Evolutionary conservation across 2,329 filamentous ascomycete genomes (phyloP), one percentile per base, ranked within the genome.

Genomic region (Thielaviopsis ethacetica): DNA sequence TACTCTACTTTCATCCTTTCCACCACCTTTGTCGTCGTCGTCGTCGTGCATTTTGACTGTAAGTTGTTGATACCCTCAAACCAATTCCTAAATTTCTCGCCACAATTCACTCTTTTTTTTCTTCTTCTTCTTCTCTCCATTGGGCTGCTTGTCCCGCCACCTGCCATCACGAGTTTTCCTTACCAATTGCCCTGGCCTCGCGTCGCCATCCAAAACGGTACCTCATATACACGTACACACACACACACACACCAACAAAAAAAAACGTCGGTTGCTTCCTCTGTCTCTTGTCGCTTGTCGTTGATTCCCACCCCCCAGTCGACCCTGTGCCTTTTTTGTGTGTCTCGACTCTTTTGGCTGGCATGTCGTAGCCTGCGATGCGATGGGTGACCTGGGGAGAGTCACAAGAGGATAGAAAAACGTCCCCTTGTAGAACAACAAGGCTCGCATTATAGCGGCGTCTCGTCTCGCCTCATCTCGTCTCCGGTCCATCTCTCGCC

Each of bases 21-120:
- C 49, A 38, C 58, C 34, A 38, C 54, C 34, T 49, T 61, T 53
- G 44, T 61, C 53, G 38, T 24, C 27, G 22, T 27, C 54, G 47
- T 56, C 56, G 53, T 59, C 53, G 56, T 53, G 59, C 59, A 59
- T 59, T 55, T 56, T 56, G 24, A 61, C 49, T 56, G 56, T 59
- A 59, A 61, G 56, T 59, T 17, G 21, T 44, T 24, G 34, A 34
- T 41, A 17, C 15, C 21, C n/a, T 53, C 38, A 17, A 17, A 17
- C n/a, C 38, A 44, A 44, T n/a, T 44, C 30, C 30, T 9, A 12
- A 12, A 34, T 34, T 34, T 5, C 22, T 51, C 17, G 26, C 38
- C 44, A 60, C 49, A n/a, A 34, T 41, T 34, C 19, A 13, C 27
- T 41, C 38, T 54, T 50, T 24, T 30, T 54, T 22, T 51, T 24